Evolutionary conservation across 73 alveolate genomes (phyloP), one percentile per base, ranked within the genome.

Genomic region (Stentor coeruleus): DNA sequence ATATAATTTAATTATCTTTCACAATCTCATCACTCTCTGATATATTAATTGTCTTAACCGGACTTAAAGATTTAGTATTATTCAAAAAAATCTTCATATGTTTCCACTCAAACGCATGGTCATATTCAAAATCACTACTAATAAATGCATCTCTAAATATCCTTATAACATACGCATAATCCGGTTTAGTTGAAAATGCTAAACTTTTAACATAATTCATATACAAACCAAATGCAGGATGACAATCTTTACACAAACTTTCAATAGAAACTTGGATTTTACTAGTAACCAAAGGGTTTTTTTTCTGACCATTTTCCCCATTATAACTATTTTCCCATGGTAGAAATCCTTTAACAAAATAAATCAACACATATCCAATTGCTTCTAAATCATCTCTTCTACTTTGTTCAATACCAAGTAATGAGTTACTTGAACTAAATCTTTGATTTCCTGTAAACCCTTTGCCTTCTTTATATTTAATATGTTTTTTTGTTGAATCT

Each of bases 131-230:
- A 1, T 75, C 72, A 20, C 6, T 39, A n/a, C 66, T 75, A 36
- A 75, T 75, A 38, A 75, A 75, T 1, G 39, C 80, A 15, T 75
- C 83, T 40, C 38, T 75, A 40, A 75, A 39, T 1, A 31, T 15
- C 2, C 83, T 75, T 2, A 20, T 37, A 0, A 75, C 11, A 1
- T 75, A 36, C 3, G 86, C 93, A 88, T 96, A 96, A 89, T 96
- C 96, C 3, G 99, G 99, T 72, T 93, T 91, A 59, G 91, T 92
- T 73, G 93, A 97, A 81, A 95, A 96, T 37, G 89, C 97, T 38
- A 96, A 81, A 76, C 88, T 86, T 83, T 94, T 86, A 28, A 93
- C 94, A 60, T 93, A 92, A 31, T 89, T 82, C 39, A 96, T 84
- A 81, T 93, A 93, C 28, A 11, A 11, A 11, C 6, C 6, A 49